phyloP scores from a whole-genome alignment of 352 stramenopile genomes.

The Pelagophyceae sp. region DNA sequence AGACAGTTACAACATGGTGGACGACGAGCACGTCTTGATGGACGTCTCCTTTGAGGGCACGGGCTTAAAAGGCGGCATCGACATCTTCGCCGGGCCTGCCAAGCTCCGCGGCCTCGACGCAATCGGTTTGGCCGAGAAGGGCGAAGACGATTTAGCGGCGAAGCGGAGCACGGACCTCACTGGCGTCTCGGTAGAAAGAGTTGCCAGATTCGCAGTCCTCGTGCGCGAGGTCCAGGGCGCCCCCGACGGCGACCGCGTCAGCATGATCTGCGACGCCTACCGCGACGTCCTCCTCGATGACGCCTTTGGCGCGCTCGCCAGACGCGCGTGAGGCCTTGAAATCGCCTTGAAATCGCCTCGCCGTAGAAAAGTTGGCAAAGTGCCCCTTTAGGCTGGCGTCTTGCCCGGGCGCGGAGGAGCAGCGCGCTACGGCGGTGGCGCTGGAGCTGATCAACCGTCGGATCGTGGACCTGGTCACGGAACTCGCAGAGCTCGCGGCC shows the following conservation, averaged over 20 bases:
- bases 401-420: slow-evolving; percentile 20
- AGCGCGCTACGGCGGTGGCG: slow-evolving; percentile 18
- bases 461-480: slow-evolving; percentile 26
- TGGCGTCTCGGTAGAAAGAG: not conserved
- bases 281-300: slow-evolving; percentile 32
- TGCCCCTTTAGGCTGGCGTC: too few species aligned
- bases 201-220: slow-evolving; percentile 28
- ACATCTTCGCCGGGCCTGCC: slow-evolving; percentile 35
- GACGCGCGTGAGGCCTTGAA: slow-evolving; percentile 24
- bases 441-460: slow-evolving; percentile 18
- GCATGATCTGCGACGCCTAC: slow-evolving; percentile 28
- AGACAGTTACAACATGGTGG: not conserved
- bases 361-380: too few species aligned
- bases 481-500: slow-evolving; percentile 33
- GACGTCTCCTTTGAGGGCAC: slow-evolving; percentile 30
- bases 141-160: not conserved
- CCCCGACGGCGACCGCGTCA: slow-evolving; percentile 19
- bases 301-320: slow-evolving; percentile 26
- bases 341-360: slow-evolving; percentile 6
- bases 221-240: slow-evolving; percentile 29
- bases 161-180: not conserved
- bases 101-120: not conserved
- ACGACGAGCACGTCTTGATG: not conserved
- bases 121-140: slow-evolving; percentile 18
- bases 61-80: slow-evolving; percentile 32